phyloP scores from a whole-genome alignment of 768 basidiomycete species.

The Ramaria sp. region DNA sequence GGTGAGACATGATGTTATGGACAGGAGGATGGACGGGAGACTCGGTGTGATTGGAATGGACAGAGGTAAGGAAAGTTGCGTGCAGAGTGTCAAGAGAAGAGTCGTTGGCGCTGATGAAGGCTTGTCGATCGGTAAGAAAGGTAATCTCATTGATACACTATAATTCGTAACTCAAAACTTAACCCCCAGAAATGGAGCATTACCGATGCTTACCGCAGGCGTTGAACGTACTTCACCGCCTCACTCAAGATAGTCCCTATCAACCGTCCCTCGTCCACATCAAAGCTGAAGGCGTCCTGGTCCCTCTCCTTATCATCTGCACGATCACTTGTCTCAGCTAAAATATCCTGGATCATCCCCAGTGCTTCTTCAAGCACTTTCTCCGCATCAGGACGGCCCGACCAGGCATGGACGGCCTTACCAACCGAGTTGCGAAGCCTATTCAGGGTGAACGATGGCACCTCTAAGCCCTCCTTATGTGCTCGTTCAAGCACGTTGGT shows the following conservation, averaged over 20 bases:
- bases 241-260: constrained; percentile 52
- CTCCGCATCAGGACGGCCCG: constrained; percentile 1
- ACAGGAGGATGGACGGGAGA: constrained; percentile 52
- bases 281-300: constrained; percentile 18
- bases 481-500: constrained; percentile 1
- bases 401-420: background rate
- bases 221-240: constrained; percentile 46
- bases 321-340: constrained; percentile 57
- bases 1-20: constrained; percentile 56
- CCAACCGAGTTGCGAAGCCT: background rate
- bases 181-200: background rate
- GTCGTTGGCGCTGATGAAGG: constrained; percentile 46
- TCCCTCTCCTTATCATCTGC: constrained; percentile 35
- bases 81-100: constrained; percentile 43
- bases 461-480: constrained; percentile 1
- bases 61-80: constrained; percentile 39
- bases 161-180: background rate
- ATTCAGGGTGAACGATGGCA: background rate
- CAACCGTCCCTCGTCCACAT: constrained; percentile 40
- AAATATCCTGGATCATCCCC: constrained; percentile 57
- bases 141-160: constrained; percentile 27
- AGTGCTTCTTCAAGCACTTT: constrained; percentile 56
- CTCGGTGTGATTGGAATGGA: constrained; percentile 49
- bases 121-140: constrained; percentile 42
- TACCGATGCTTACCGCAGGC: constrained; percentile 41